These are phyloP conservation scores for Candida tammaniensis DNA, from an alignment of 805 yeast genomes.

Conservation along the genomic window DNA sequence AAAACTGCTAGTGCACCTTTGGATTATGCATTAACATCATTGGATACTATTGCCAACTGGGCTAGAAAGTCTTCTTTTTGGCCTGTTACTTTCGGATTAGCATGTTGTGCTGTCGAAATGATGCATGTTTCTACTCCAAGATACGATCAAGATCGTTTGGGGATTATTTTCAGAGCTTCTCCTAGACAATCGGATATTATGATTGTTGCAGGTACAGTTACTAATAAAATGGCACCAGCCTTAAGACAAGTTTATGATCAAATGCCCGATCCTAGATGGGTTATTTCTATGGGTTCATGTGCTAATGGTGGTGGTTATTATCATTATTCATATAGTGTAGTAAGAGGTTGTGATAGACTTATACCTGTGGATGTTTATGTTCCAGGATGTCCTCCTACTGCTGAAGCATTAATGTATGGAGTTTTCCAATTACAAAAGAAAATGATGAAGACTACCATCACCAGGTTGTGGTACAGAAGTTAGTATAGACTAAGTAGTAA, in stretches of 20 bases:
- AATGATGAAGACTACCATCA: slow-evolving; percentile 77
- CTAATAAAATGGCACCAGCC: slow-evolving; percentile 93
- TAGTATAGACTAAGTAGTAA: too few species aligned
- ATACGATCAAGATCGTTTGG: slow-evolving; percentile 88
- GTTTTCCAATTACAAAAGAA: slow-evolving; percentile 86
- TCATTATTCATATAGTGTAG: slow-evolving; percentile 85
- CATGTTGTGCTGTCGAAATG: slow-evolving; percentile 95
- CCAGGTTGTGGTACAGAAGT: slow-evolving; percentile 82
- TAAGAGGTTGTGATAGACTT: slow-evolving; percentile 84
- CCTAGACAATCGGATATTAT: slow-evolving; percentile 91
- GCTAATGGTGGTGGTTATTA: slow-evolving; percentile 94
- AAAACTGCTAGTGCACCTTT: slow-evolving; percentile 52
- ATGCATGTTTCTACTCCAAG: slow-evolving; percentile 91
- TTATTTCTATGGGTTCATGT: slow-evolving; percentile 90
- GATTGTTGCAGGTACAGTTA: slow-evolving; percentile 89
- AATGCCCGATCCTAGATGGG: slow-evolving; percentile 95
- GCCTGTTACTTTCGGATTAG: slow-evolving; percentile 91
- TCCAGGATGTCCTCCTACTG: slow-evolving; percentile 91
- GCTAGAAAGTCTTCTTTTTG: slow-evolving; percentile 89
- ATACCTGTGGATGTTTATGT: slow-evolving; percentile 89
- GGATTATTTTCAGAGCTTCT: slow-evolving; percentile 89
- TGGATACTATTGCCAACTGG: slow-evolving; percentile 85
- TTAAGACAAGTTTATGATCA: slow-evolving; percentile 90
- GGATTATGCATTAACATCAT: slow-evolving; percentile 78
- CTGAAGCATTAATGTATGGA: slow-evolving; percentile 90